Evolutionary conservation across 169 alveolate genomes (phyloP).

Genomic region (Plasmodium adleri): DNA sequence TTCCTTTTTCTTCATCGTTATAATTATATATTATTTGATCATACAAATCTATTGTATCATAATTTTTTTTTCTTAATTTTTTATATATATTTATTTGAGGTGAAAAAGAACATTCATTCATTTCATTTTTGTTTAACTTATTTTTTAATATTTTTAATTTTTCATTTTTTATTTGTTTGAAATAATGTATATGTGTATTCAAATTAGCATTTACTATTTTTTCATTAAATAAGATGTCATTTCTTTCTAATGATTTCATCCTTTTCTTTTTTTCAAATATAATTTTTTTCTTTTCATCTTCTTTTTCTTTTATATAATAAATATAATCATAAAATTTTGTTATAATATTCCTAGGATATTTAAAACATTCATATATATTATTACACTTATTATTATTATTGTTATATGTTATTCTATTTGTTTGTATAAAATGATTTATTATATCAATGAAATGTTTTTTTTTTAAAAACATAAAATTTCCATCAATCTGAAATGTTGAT

Average conservation of each 20-base stretch:
- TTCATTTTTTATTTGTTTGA: slow-evolving; percentile 46
- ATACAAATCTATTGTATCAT: too few species aligned
- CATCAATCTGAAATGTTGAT: slow-evolving; percentile 28
- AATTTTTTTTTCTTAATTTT: slow-evolving; percentile 24
- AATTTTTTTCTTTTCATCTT: slow-evolving; percentile 38
- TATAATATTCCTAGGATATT: slow-evolving; percentile 49
- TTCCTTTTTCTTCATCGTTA: not conserved
- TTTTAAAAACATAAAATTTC: slow-evolving; percentile 16
- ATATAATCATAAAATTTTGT: slow-evolving; percentile 66
- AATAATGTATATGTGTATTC: slow-evolving; percentile 48
- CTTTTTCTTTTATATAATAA: slow-evolving; percentile 24
- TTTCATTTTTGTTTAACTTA: slow-evolving; percentile 37
- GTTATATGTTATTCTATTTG: slow-evolving; percentile 2
- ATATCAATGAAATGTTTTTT: slow-evolving; percentile 35
- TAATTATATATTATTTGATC: not conserved
- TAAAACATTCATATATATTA: slow-evolving; percentile 26
- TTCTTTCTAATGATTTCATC: slow-evolving; percentile 34
- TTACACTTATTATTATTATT: not conserved
- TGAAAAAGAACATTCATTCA: slow-evolving; percentile 74
- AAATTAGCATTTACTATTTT: slow-evolving; percentile 61
- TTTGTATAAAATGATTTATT: slow-evolving; percentile 11
- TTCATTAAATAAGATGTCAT: slow-evolving; percentile 4
- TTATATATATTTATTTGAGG: slow-evolving; percentile 25
- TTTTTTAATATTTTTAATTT: slow-evolving; percentile 37
- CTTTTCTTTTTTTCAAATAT: slow-evolving; percentile 33